Evolutionary conservation across 139 green algal genomes (phyloP).

Genomic region (Chlamydomonas sp.): DNA sequence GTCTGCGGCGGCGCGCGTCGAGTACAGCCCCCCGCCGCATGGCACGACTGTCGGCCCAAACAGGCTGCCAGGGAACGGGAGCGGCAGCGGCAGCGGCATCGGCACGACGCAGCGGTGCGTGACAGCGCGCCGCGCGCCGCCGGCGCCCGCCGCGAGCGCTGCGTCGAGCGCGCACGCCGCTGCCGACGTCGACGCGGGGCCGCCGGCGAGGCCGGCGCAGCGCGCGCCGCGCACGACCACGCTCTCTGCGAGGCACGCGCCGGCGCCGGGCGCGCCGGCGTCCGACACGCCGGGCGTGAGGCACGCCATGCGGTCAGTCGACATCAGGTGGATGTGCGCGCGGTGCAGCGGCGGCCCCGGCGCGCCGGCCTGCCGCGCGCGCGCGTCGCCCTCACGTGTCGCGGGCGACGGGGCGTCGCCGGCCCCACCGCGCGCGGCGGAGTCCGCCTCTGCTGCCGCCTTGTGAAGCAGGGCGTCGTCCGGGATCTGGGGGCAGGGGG

Average conservation of each 20-base stretch:
- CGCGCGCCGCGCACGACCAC: slow-evolving; percentile 13
- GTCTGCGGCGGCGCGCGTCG: neutral
- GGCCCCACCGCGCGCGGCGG: no score
- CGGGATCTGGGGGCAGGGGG: no score
- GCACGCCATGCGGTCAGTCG: neutral
- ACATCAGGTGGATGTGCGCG: neutral
- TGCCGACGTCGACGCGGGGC: neutral
- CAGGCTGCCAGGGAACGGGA: slow-evolving; percentile 35
- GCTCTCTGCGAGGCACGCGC: slow-evolving; percentile 16
- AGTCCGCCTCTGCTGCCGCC: no score
- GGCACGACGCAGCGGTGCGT: slow-evolving; percentile 27
- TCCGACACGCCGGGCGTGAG: slow-evolving; percentile 18
- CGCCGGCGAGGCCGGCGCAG: neutral
- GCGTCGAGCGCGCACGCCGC: slow-evolving; percentile 24
- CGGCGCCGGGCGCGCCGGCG: no score
- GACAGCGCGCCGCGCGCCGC: slow-evolving; percentile 15
- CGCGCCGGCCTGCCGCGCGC: no score
- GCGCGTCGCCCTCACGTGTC: no score
- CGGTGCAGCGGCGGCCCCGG: neutral
- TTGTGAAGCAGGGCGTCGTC: no score
- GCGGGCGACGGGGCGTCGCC: no score
- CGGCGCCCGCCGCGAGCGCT: slow-evolving; percentile 17
- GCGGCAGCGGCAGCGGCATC: slow-evolving; percentile 32
- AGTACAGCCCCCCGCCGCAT: neutral
- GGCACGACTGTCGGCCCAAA: neutral